phyloP scores from a whole-genome alignment of 2,329 filamentous ascomycete genomes.

The Paecilomyces formosus region DNA sequence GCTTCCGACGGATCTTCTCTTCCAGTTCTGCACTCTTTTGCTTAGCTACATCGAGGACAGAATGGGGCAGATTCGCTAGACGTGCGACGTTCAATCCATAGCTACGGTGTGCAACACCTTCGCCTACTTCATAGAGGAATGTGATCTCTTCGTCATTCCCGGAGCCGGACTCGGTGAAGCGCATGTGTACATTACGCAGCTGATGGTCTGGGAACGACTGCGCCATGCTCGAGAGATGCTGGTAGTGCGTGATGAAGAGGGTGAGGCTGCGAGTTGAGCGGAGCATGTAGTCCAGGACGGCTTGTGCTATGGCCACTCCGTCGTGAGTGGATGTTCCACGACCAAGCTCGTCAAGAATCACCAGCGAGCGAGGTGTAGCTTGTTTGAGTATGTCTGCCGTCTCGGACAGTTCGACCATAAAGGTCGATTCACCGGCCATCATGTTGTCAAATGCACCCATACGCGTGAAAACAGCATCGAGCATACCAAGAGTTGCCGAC shows the following conservation, averaged over 20 bases:
- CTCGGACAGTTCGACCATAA: conserved; percentile 96
- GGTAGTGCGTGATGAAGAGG: conserved; percentile 97
- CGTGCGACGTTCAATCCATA: conserved; percentile 92
- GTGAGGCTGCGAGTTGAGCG: conserved; percentile 68
- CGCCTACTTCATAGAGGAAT: conserved; percentile 86
- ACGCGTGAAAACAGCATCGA: conserved; percentile 88
- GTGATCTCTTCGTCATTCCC: conserved; percentile 70
- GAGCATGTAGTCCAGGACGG: conserved; percentile 79
- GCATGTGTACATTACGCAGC: conserved; percentile 89
- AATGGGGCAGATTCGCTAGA: conserved; percentile 69
- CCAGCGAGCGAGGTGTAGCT: conserved; percentile 73
- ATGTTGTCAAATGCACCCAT: conserved; percentile 97
- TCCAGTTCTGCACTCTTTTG: conserved; percentile 76
- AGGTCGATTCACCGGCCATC: conserved; percentile 87
- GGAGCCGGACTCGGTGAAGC: conserved; percentile 56
- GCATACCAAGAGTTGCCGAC: conserved; percentile 65
- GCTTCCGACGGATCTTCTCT: conserved; percentile 57
- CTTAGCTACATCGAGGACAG: conserved; percentile 72
- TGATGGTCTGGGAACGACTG: conserved; percentile 58
- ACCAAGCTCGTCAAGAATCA: conserved; percentile 91
- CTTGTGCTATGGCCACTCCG: conserved; percentile 89
- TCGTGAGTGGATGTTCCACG: conserved; percentile 92
- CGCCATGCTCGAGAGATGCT: conserved; percentile 69
- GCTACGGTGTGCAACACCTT: conserved; percentile 85
- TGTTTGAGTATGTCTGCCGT: conserved; percentile 85